Base-by-base conservation (phyloP, 2,329 filamentous ascomycete species). In the Diaporthe vaccinii region DNA sequence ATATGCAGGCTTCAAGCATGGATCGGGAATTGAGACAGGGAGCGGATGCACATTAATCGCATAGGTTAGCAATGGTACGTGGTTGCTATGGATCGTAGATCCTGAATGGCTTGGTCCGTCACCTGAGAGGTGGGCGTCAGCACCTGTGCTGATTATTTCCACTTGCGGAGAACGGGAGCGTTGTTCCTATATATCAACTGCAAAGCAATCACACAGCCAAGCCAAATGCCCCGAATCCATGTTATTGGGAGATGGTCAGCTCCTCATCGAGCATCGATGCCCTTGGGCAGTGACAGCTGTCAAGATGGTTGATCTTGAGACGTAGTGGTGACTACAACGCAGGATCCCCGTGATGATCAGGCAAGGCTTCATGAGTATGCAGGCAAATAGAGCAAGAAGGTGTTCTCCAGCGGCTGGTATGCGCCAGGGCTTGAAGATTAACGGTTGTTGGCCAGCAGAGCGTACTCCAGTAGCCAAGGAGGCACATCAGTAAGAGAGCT, bases 131-230 rank as follows among this genome's bases (percentile, higher is more conserved):
- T 28, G 49, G 34, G 31, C 65, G 34, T 69, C 49, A 69, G 65
- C 65, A 17, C n/a, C 34, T 55, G n/a, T 25, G 65, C 65, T 22
- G 65, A 69, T 69, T 69, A 41, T 55, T 69, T 41, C 65, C 65
- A 41, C 34, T 69, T 69, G 49, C 25, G 65, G 65, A 53, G 41
- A 28, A 69, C n/a, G 49, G 12, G 15, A 51, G 46, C 34, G n/a
- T 34, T 55, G 4, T 10, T 39, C 49, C 49, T 28, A 41, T 69
- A 69, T 69, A 53, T 46, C 65, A 41, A 69, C 49, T 69, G 65
- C 65, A 69, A 53, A 55, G 49, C 49, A 28, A 55, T 41, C 65
- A 69, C 49, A 69, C 34, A 55, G 65, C 65, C 65, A 69, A 69
- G 49, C 46, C 65, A 69, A 28, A 28, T 53, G n/a, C 49, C 15